These are phyloP conservation scores for Aspergillus spinulosporus DNA, from an alignment of 2,329 filamentous ascomycete species.

Conservation along the genomic window DNA sequence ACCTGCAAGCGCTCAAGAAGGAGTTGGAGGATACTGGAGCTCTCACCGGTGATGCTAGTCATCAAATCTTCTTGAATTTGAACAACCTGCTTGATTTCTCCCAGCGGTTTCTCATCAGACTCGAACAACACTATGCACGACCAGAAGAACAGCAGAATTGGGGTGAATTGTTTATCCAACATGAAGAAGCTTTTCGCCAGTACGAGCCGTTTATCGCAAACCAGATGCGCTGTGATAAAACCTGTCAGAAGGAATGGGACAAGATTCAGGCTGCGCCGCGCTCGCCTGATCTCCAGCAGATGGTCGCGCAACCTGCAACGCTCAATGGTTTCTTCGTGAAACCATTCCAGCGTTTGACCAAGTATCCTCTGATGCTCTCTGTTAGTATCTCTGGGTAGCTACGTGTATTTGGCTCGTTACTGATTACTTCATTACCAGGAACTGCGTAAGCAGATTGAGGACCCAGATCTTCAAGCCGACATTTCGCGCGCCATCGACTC, in stretches of 20 bases:
- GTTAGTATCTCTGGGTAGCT: conserved; percentile 48
- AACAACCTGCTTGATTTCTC: conserved; percentile 95
- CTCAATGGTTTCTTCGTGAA: conserved; percentile 92
- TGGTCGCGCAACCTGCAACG: conserved; percentile 83
- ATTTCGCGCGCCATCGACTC: conserved; percentile 75
- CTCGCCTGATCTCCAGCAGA: conserved; percentile 66
- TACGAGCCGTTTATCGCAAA: conserved; percentile 98
- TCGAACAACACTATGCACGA: conserved; percentile 91
- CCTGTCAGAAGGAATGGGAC: conserved; percentile 82
- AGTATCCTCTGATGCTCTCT: conserved; percentile 88
- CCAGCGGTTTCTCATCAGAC: conserved; percentile 87
- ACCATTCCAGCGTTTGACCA: conserved; percentile 91
- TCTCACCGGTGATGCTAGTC: conserved; percentile 83
- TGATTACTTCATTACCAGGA: conserved; percentile 56
- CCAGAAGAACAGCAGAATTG: conserved; percentile 77
- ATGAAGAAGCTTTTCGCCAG: conserved; percentile 84
- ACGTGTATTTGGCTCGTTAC: neutral
- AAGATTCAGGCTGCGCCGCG: conserved; percentile 71
- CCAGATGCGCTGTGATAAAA: conserved; percentile 82
- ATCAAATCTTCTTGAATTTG: conserved; percentile 95
- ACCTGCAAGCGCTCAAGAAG: conserved; percentile 88
- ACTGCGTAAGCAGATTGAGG: conserved; percentile 77
- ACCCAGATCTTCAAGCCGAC: conserved; percentile 69
- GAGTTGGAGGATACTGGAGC: conserved; percentile 83
- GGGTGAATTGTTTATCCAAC: conserved; percentile 85